A percentile compares a stretch with the other conserved stretches of the same genome.
These are phyloP conservation scores for Nematocida minor DNA, from an alignment of 371 early-diverging fungal species.

Conservation along the genomic window DNA sequence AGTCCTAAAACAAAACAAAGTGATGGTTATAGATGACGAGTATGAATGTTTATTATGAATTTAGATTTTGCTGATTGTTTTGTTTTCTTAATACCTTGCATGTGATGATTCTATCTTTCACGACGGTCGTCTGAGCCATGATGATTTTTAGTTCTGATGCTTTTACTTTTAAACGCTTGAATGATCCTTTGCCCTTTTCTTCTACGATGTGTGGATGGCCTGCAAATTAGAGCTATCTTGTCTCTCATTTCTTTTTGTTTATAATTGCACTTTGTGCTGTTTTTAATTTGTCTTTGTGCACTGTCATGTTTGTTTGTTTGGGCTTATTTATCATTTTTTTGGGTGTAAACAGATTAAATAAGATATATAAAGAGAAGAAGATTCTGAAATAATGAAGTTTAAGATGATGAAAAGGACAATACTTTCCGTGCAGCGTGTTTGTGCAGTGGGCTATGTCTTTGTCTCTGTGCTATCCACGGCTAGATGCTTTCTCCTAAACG, in stretches of 20 bases:
- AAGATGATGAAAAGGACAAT: background rate
- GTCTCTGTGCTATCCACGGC: too few species aligned
- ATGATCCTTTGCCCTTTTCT: too few species aligned
- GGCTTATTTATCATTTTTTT: background rate
- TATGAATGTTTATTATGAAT: constrained; percentile 3
- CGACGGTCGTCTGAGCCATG: constrained; percentile 52
- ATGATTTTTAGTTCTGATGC: constrained; percentile 41
- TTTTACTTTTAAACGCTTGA: constrained; percentile 19
- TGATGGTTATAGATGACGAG: constrained; percentile 56
- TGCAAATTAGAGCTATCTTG: too few species aligned
- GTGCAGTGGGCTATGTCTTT: background rate
- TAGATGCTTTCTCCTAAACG: too few species aligned
- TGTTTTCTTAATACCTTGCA: constrained; percentile 16
- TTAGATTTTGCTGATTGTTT: constrained; percentile 25
- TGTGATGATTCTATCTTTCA: constrained; percentile 49
- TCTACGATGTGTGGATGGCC: too few species aligned
- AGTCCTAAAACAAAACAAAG: background rate
- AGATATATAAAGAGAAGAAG: background rate
- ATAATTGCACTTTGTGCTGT: too few species aligned
- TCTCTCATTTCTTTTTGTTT: background rate
- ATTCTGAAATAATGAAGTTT: background rate
- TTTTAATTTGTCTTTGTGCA: too few species aligned
- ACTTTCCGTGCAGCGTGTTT: background rate
- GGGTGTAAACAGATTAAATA: background rate
- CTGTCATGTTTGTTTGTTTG: constrained; percentile 13